Percentiles rank a stretch among this genome's conserved stretches.
These are phyloP conservation scores for Phytophthora colocasiae DNA, from an alignment of 352 stramenopile species.

Conservation along the genomic window DNA sequence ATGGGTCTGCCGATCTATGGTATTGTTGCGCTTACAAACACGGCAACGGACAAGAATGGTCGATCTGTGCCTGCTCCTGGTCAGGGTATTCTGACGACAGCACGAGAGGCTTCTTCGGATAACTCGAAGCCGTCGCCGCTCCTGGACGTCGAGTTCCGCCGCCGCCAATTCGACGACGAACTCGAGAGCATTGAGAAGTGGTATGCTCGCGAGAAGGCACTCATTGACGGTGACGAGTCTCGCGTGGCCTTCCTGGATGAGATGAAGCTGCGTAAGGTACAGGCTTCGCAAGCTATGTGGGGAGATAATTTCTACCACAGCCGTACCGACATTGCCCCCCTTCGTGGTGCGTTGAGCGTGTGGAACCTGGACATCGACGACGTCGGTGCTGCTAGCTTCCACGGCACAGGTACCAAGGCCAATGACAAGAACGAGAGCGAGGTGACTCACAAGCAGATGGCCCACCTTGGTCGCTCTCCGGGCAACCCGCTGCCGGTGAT, in stretches of 20 bases:
- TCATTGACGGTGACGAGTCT: slow-evolving; percentile 35
- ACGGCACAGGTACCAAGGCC: slow-evolving; percentile 84
- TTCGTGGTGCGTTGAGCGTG: slow-evolving; percentile 77
- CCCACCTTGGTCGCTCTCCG: slow-evolving; percentile 71
- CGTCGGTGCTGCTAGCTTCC: slow-evolving; percentile 82
- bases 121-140: slow-evolving; percentile 52
- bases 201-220: slow-evolving; percentile 64
- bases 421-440: slow-evolving; percentile 92
- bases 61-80: slow-evolving; percentile 85
- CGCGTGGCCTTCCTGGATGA: slow-evolving; percentile 61
- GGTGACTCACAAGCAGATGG: slow-evolving; percentile 87
- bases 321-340: slow-evolving; percentile 67
- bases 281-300: slow-evolving; percentile 72
- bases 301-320: slow-evolving; percentile 70
- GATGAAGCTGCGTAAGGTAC: slow-evolving; percentile 75
- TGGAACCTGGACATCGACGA: slow-evolving; percentile 87
- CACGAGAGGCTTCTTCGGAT: slow-evolving; percentile 52
- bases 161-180: slow-evolving; percentile 78
- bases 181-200: slow-evolving; percentile 76
- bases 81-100: slow-evolving; percentile 88
- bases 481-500: slow-evolving; percentile 83
- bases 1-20: slow-evolving; percentile 90
- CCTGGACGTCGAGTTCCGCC: slow-evolving; percentile 77
- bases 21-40: slow-evolving; percentile 85
- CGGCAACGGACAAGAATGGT: slow-evolving; percentile 89